A percentile compares a stretch with the other conserved stretches of the same genome.
phyloP scores from a whole-genome alignment of 2,329 filamentous ascomycete genomes.

The Gyromitra esculenta region DNA sequence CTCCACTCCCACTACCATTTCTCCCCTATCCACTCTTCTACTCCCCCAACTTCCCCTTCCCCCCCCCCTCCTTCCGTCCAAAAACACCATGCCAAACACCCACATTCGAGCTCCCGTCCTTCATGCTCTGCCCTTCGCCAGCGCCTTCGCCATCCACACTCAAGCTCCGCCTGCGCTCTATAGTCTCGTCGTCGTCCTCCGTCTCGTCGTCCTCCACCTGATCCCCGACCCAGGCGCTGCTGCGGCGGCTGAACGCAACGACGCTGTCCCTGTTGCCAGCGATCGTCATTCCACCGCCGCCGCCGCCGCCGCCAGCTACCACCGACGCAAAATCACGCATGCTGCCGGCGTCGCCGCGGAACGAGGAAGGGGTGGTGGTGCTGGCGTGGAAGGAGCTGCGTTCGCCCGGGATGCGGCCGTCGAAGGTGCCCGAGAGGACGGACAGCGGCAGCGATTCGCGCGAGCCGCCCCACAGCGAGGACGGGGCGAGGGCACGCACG shows the following conservation, averaged over 20 bases:
- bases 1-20: background rate
- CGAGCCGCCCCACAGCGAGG: conserved; percentile 82
- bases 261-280: conserved; percentile 46
- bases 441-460: conserved; percentile 82
- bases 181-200: conserved; percentile 33
- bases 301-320: conserved; percentile 23
- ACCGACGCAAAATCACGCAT: conserved; percentile 29
- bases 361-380: too few relatives aligned
- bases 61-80: conserved; percentile 29
- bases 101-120: conserved; percentile 51
- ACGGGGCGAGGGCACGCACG: conserved; percentile 83
- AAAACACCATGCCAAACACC: conserved; percentile 53
- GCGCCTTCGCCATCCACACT: conserved; percentile 29
- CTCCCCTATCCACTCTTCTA: background rate
- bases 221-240: conserved; percentile 39
- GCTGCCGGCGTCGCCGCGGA: conserved; percentile 17
- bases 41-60: conserved; percentile 15
- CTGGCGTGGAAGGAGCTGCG: conserved; percentile 4
- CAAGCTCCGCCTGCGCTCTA: conserved; percentile 42
- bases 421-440: conserved; percentile 56
- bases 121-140: conserved; percentile 46
- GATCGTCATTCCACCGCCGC: conserved; percentile 11
- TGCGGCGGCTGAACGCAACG: conserved; percentile 39
- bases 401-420: conserved; percentile 23
- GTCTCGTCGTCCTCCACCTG: conserved; percentile 24